A percentile compares a stretch with the other conserved stretches of the same genome.
Evolutionary conservation across 192 early-diverging fungal genomes (phyloP).

Genomic region (Dispira simplex): DNA sequence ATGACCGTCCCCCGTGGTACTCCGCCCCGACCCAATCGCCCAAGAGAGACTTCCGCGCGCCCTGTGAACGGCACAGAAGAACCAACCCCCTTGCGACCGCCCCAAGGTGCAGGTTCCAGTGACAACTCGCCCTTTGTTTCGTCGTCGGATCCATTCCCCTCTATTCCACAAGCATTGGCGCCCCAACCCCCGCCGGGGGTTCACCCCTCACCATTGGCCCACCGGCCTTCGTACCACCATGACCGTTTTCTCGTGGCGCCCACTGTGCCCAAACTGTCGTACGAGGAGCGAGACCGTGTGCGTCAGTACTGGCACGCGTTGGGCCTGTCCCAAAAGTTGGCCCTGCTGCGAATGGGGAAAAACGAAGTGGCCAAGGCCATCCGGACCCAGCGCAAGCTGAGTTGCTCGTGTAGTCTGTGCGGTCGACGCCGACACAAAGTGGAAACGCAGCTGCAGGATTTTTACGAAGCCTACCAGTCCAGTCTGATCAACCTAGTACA

Average conservation of each 20-base stretch:
- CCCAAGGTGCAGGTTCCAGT: no score
- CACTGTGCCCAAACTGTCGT: not conserved
- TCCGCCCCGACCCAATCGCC: no score
- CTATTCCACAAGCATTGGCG: no score
- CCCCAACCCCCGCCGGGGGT: not conserved
- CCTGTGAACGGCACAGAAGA: no score
- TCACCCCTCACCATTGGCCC: not conserved
- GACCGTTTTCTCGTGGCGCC: constrained; percentile 1
- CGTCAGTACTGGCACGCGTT: not conserved
- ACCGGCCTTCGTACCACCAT: not conserved
- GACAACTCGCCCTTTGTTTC: no score
- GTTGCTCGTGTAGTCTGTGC: constrained; percentile 1
- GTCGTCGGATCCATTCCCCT: no score
- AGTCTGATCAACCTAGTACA: not conserved
- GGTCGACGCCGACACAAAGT: not conserved
- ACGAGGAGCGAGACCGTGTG: not conserved
- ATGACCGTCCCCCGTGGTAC: no score
- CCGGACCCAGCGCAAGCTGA: not conserved
- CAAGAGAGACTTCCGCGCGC: no score
- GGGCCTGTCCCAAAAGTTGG: not conserved
- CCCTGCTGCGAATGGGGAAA: not conserved
- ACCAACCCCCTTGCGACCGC: no score
- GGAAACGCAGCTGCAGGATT: not conserved
- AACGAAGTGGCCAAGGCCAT: not conserved
- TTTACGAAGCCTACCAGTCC: not conserved